Conservation (phyloP, 768 basidiomycete genomes). For the Rhizopogon vulgaris region DNA sequence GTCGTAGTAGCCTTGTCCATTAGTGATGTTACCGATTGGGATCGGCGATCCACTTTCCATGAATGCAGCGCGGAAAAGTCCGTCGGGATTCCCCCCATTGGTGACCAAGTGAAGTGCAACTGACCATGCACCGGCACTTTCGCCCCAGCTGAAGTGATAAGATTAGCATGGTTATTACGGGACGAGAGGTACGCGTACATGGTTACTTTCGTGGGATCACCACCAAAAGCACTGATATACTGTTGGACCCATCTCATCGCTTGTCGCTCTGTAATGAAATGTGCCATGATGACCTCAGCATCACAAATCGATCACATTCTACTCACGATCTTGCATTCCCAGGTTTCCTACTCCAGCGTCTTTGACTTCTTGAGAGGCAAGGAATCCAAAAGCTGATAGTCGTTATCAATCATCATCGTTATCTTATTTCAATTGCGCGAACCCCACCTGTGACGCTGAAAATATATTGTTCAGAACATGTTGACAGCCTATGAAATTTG, state of each 20-base stretch:
- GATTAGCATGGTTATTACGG: background rate
- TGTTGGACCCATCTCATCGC: conserved; percentile 52
- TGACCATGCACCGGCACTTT: conserved; percentile 33
- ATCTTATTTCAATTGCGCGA: background rate
- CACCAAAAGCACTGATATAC: conserved; percentile 56
- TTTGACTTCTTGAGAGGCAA: conserved; percentile 34
- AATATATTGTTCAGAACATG: background rate
- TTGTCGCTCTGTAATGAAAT: conserved; percentile 20
- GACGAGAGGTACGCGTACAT: conserved; percentile 14
- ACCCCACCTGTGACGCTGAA: conserved; percentile 10
- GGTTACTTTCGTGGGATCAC: conserved; percentile 40
- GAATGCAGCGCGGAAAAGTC: conserved; percentile 20
- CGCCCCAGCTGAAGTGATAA: conserved; percentile 20
- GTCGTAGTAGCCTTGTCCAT: conserved; percentile 24
- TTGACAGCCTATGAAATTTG: background rate
- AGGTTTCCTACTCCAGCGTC: conserved; percentile 20
- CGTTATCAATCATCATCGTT: background rate
- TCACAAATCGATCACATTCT: background rate
- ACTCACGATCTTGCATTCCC: too few species aligned
- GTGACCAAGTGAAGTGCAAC: conserved; percentile 25
- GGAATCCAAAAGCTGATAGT: conserved; percentile 30
- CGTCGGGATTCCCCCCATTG: conserved; percentile 16
- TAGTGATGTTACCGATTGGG: conserved; percentile 11
- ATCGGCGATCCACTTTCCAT: conserved; percentile 40
- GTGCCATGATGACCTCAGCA: background rate